Evolutionary conservation across 2,329 filamentous ascomycete species (phyloP), one percentile per base, ranked within the genome.

Genomic region (Exophiala oligosperma): DNA sequence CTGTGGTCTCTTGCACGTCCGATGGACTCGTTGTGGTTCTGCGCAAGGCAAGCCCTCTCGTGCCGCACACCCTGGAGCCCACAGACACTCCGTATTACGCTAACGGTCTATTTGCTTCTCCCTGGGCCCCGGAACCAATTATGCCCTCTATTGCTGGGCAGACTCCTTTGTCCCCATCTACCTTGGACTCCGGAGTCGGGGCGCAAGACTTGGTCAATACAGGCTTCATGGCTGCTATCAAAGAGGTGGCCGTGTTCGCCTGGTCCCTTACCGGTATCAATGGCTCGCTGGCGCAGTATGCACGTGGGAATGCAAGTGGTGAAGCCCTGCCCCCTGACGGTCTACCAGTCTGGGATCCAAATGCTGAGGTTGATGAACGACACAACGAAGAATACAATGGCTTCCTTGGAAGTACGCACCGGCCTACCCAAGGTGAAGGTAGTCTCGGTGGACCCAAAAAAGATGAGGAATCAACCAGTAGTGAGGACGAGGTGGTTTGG

Each of bases 1-100:
- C 91, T 1, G 90, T 96, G n/a, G 87, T 96, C 4, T 95, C 91
- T 0, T 96, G 91, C 73, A 91, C 91, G 1, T 95, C 91, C 0
- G 91, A 96, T 71, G 91, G 91, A 0, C 78, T 96, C 0, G 90
- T 95, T 2, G 90, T 95, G 6, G 86, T 93, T 50, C 77, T 95
- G 12, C 84, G 91, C 56, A 84, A 83, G 63, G 91, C 91, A 24
- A 83, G 89, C 26, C 87, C 90, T 3, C 80, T 85, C 6, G 84
- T 92, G 48, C 88, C 88, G 2, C 77, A 78, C 11, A 73, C 81
- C 3, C 78, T 84, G 54, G 79, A 80, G 59, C 49, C 65, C 54
- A 78, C 81, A 11, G 70, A 74, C 26, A 69, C 78, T 2, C 60
- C 63, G 21, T 67, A 70, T 32, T 80, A 81, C 64, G 77, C 81